Conservation (phyloP, 805 yeast species). For the Brettanomyces anomalus region DNA sequence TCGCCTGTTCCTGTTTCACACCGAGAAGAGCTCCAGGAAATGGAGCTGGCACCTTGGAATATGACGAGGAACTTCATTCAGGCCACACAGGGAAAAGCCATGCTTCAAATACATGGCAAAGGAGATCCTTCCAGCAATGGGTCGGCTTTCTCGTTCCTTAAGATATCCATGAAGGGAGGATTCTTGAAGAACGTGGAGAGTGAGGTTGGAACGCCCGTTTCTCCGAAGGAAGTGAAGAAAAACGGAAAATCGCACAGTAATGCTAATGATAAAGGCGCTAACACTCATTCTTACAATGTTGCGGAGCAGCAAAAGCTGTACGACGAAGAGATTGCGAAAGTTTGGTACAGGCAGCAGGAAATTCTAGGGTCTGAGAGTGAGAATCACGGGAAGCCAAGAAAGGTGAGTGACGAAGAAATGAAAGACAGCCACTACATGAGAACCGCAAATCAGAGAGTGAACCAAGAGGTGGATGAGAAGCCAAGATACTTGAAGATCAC, state of each 20-base stretch:
- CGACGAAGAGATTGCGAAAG: constrained; percentile 79
- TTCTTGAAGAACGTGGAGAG: constrained; percentile 33
- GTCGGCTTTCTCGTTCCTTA: constrained; percentile 76
- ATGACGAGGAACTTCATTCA: constrained; percentile 82
- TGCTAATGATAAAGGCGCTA: constrained; percentile 34
- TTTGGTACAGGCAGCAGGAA: constrained; percentile 80
- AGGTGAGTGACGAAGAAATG: constrained; percentile 13
- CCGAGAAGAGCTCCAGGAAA: constrained; percentile 59
- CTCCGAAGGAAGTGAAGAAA: constrained; percentile 17
- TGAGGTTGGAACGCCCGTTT: constrained; percentile 11
- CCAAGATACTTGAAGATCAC: constrained; percentile 48
- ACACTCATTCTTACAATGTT: constrained; percentile 69
- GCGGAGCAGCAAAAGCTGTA: constrained; percentile 85
- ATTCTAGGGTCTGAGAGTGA: constrained; percentile 34
- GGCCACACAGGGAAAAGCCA: constrained; percentile 94
- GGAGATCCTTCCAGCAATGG: constrained; percentile 95
- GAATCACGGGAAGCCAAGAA: constrained; percentile 16
- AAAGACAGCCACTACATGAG: constrained; percentile 29
- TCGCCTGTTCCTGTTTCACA: constrained; percentile 17
- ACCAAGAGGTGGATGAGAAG: constrained; percentile 23
- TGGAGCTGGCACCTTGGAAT: constrained; percentile 91
- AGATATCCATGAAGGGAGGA: constrained; percentile 94
- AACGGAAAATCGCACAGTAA: constrained; percentile 4
- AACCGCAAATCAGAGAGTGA: constrained; percentile 24
- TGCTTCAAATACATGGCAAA: constrained; percentile 88